Base-by-base conservation (phyloP, 306 rosid species). In the Chamaecrista fasciculata region DNA sequence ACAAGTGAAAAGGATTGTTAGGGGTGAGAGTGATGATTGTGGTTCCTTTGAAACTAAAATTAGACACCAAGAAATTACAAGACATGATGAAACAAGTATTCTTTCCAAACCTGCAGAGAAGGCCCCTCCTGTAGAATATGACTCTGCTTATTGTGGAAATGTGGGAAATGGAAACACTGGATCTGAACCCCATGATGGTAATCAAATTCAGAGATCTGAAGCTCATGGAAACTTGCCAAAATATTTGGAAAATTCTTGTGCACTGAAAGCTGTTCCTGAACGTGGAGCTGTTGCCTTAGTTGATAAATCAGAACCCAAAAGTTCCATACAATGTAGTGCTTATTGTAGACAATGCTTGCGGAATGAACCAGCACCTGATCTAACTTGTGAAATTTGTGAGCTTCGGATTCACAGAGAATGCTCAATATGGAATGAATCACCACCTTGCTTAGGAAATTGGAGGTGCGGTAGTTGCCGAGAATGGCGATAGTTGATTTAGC, bases 391-490 rank as follows among this genome's bases (percentile, higher is more conserved):
- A 61, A 71, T 56, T 34, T 95, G 99, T 52, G 92, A 96, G 70
- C 60, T 76, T 29, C 73, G 82, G 76, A 66, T 85, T 69, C 99
- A 95, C 77, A 79, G 81, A 60, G 68, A 73, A 7, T 95, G 99
- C 74, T 81, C 89, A 10, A 87, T 95, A 3, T 75, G 89, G 86
- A 78, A 29, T 15, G 92, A 88, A 63, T 46, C 73, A 12, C 62
- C 84, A 29, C 56, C 76, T 14, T 47, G 21, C 29, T 66, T 62
- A 37, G 83, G 81, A 56, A 67, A 46, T 21, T 91, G 97, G 99
- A 87, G 80, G 71, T 91, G 97, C 71, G 86, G 82, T 57, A 67
- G 69, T 40, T 95, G 99, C 70, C 92, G 91, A 61, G 91, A 95
- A 49, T 91, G 96, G 97, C 66, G 72, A 28, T 91, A 80, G 73